Conservation (phyloP, 495 filamentous ascomycete genomes). For the Tuber calosporum region DNA sequence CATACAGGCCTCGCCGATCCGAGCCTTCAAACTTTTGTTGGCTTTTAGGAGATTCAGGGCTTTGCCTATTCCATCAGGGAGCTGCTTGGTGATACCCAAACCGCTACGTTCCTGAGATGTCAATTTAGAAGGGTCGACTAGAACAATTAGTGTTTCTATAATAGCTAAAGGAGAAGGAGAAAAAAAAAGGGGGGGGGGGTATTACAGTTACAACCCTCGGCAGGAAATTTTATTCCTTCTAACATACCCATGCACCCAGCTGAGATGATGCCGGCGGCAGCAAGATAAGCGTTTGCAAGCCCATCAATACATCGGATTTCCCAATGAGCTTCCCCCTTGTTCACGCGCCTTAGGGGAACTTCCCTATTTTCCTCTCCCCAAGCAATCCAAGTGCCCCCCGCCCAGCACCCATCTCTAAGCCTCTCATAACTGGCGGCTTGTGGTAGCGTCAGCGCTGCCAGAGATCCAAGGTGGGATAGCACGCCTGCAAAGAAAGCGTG, state of each 20-base stretch:
- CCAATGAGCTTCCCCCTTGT: conserved; percentile 54
- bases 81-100: conserved; percentile 50
- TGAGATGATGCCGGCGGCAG: conserved; percentile 57
- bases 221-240: conserved; percentile 45
- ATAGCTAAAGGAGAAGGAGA: not conserved
- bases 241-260: conserved; percentile 59
- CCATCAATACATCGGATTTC: conserved; percentile 67
- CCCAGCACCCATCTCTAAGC: conserved; percentile 62
- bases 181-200: not conserved
- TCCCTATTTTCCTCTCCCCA: conserved; percentile 77
- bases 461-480: conserved; percentile 55
- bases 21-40: conserved; percentile 45
- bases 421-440: conserved; percentile 57
- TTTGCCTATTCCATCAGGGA: conserved; percentile 51
- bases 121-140: conserved; percentile 51
- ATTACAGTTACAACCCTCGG: conserved; percentile 43
- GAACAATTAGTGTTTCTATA: not conserved
- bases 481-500: conserved; percentile 61
- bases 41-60: conserved; percentile 50
- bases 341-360: conserved; percentile 54
- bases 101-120: conserved; percentile 47
- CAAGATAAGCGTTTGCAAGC: conserved; percentile 65
- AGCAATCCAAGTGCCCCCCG: conserved; percentile 62
- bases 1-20: conserved; percentile 52
- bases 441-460: conserved; percentile 60